Conservation (phyloP, 1,139 yeast species). For the Blastobotrys illinoisensis region DNA sequence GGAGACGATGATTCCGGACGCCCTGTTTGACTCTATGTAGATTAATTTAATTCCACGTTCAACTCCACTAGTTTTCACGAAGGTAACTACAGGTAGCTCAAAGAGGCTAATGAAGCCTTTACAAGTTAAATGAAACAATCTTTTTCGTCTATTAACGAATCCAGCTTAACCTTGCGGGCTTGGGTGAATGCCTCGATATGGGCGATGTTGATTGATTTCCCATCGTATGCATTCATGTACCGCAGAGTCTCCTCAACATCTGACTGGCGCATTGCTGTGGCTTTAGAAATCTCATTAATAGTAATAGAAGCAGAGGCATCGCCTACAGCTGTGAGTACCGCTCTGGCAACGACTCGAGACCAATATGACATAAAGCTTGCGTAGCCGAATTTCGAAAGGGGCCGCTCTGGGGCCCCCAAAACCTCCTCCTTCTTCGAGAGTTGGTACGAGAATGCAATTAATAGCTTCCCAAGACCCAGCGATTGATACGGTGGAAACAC, state of each 20-base stretch:
- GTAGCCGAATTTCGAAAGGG: constrained; percentile 76
- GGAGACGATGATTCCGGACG: constrained; percentile 14
- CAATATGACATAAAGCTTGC: constrained; percentile 72
- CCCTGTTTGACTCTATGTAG: constrained; percentile 2
- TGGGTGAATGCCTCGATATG: constrained; percentile 14
- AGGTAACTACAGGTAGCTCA: neutral
- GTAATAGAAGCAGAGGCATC: constrained; percentile 31
- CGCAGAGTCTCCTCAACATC: constrained; percentile 65
- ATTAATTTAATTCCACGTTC: neutral
- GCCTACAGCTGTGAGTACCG: constrained; percentile 13
- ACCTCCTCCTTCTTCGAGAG: constrained; percentile 53
- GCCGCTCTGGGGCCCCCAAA: constrained; percentile 86
- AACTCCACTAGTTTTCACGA: too few relatives aligned
- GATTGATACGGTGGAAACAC: constrained; percentile 91
- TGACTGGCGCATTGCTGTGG: constrained; percentile 64
- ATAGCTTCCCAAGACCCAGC: constrained; percentile 64
- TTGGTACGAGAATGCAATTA: constrained; percentile 79
- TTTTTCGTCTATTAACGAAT: constrained; percentile 17
- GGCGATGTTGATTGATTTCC: constrained; percentile 11
- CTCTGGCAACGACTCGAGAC: constrained; percentile 50
- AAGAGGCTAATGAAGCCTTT: neutral
- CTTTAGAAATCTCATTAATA: constrained; percentile 47
- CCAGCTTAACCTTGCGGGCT: constrained; percentile 10
- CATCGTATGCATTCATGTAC: constrained; percentile 40
- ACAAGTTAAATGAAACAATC: constrained; percentile 5